Percentiles rank a stretch among this genome's conserved stretches.
Conservation (phyloP, 345 rosid species). For the Brassica incana region DNA sequence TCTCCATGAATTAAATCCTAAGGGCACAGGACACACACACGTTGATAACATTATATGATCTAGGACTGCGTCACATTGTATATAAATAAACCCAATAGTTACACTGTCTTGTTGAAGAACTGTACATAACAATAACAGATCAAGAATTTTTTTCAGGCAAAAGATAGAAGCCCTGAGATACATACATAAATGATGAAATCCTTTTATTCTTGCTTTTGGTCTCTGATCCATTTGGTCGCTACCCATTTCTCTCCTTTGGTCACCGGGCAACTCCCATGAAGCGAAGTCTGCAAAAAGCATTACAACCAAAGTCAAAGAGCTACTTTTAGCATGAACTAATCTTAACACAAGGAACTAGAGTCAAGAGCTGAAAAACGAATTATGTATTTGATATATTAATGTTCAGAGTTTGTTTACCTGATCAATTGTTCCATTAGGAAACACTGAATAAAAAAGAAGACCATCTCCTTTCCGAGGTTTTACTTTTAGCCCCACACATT, state of each 20-base stretch:
- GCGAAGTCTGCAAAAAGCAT: slow-evolving; percentile 60
- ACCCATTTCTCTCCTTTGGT: slow-evolving; percentile 87
- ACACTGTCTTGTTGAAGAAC: slow-evolving; percentile 17
- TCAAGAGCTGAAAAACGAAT: neutral
- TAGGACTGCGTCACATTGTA: slow-evolving; percentile 1
- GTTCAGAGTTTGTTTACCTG: slow-evolving; percentile 38
- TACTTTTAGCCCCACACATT: slow-evolving; percentile 68
- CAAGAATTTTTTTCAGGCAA: neutral
- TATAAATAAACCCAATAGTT: slow-evolving; percentile 4
- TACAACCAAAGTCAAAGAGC: slow-evolving; percentile 2
- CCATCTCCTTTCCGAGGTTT: slow-evolving; percentile 80
- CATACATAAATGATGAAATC: neutral
- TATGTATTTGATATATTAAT: neutral
- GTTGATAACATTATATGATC: neutral
- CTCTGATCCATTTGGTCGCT: slow-evolving; percentile 89
- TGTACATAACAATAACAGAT: slow-evolving; percentile 28
- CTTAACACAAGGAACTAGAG: neutral
- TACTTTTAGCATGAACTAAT: slow-evolving; percentile 15
- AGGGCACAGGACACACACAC: neutral
- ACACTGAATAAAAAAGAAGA: slow-evolving; percentile 61
- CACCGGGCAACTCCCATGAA: slow-evolving; percentile 90
- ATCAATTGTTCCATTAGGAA: slow-evolving; percentile 73
- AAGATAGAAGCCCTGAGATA: neutral
- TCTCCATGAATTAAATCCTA: neutral
- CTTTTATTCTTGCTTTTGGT: slow-evolving; percentile 44